phyloP scores from a whole-genome alignment of 495 filamentous ascomycete species.

The Jackrogersella multiformis region DNA sequence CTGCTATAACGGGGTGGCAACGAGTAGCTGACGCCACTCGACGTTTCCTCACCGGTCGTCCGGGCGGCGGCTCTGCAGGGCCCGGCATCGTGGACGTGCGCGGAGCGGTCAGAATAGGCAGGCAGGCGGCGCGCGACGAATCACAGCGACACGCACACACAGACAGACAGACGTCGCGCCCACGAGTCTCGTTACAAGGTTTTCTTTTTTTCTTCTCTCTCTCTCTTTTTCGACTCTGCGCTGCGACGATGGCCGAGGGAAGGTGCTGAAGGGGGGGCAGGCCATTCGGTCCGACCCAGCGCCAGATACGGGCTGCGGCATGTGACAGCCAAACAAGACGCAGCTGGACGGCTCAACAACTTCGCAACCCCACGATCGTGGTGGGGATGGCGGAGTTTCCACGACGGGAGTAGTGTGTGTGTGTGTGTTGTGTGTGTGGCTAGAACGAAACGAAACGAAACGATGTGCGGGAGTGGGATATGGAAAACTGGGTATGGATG shows the following conservation, averaged over 20 bases:
- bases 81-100: background rate
- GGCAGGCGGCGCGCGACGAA: constrained; percentile 13
- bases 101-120: constrained; percentile 16
- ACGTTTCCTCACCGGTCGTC: background rate
- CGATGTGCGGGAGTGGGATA: background rate
- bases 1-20: background rate
- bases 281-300: constrained; percentile 21
- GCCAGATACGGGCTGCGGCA: constrained; percentile 19
- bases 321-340: constrained; percentile 17
- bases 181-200: background rate
- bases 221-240: background rate
- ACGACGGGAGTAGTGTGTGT: background rate
- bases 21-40: background rate
- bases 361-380: background rate
- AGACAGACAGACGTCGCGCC: background rate
- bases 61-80: background rate
- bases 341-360: background rate
- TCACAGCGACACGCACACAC: background rate
- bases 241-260: background rate
- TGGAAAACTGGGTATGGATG: background rate
- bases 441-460: background rate
- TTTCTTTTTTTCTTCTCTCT: background rate
- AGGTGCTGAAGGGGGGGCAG: background rate
- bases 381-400: background rate
- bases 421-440: no score